Evolutionary conservation across 495 filamentous ascomycete species (phyloP).

Genomic region (Penicillium turbatum): DNA sequence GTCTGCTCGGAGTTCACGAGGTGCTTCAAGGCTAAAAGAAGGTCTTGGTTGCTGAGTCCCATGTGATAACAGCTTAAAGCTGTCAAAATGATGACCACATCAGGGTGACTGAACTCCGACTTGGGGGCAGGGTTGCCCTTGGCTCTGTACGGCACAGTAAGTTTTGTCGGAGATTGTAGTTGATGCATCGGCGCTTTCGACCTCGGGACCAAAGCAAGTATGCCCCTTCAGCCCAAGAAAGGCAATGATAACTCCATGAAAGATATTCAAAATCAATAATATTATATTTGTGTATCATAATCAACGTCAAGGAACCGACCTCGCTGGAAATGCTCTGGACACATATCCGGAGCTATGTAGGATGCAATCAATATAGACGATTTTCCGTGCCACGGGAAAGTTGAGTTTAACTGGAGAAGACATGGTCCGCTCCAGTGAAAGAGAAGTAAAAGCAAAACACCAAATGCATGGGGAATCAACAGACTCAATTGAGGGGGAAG

Average conservation of each 20-base stretch:
- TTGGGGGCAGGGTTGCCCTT: slow-evolving; percentile 61
- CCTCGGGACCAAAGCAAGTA: slow-evolving; percentile 32
- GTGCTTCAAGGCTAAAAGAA: slow-evolving; percentile 45
- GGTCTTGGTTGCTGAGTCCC: slow-evolving; percentile 52
- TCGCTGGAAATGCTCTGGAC: slow-evolving; percentile 29
- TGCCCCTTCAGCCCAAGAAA: too few relatives aligned
- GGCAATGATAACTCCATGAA: neutral
- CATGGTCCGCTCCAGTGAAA: slow-evolving; percentile 1
- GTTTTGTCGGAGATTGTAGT: slow-evolving; percentile 38
- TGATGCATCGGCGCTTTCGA: slow-evolving; percentile 61
- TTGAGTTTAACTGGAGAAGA: neutral
- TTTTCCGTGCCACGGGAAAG: slow-evolving; percentile 1
- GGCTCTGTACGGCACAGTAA: slow-evolving; percentile 67
- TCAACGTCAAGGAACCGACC: slow-evolving; percentile 18
- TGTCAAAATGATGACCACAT: slow-evolving; percentile 64
- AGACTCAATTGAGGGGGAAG: neutral
- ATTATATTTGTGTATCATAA: slow-evolving; percentile 30
- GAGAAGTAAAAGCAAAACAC: slow-evolving; percentile 11
- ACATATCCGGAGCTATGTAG: slow-evolving; percentile 20
- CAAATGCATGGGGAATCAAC: slow-evolving; percentile 31
- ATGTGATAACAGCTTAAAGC: slow-evolving; percentile 65
- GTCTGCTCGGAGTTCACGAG: slow-evolving; percentile 55
- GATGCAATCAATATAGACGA: slow-evolving; percentile 6
- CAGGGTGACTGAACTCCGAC: slow-evolving; percentile 72
- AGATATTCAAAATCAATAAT: slow-evolving; percentile 6